Evolutionary conservation across 1,139 yeast genomes (phyloP).

Genomic region (Saccharomyces uvarum): DNA sequence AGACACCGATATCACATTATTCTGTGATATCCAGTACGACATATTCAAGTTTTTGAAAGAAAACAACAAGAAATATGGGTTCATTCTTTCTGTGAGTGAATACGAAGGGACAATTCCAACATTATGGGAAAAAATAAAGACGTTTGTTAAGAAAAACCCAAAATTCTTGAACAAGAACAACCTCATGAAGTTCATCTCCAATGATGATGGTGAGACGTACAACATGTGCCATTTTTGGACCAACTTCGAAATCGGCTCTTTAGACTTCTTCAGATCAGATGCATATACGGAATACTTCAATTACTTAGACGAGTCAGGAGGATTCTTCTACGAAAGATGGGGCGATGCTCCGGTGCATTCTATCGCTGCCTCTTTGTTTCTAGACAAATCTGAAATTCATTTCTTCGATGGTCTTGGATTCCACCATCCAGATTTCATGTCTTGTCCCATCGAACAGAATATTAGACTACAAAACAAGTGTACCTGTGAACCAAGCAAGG

Average conservation of each 20-base stretch:
- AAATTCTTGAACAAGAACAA: conserved; percentile 59
- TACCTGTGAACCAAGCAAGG: conserved; percentile 50
- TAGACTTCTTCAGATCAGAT: conserved; percentile 65
- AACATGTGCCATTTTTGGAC: conserved; percentile 87
- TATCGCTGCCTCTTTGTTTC: conserved; percentile 71
- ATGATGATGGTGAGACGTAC: conserved; percentile 59
- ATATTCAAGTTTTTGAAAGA: conserved; percentile 74
- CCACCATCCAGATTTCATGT: conserved; percentile 67
- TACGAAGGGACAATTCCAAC: conserved; percentile 74
- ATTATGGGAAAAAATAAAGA: conserved; percentile 69
- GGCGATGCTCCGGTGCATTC: conserved; percentile 92
- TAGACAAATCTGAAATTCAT: conserved; percentile 59
- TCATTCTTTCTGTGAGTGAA: conserved; percentile 78
- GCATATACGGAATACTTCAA: conserved; percentile 66
- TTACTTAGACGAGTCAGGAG: conserved; percentile 68
- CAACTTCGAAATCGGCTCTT: conserved; percentile 71
- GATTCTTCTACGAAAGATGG: conserved; percentile 88
- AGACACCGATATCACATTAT: conserved; percentile 74
- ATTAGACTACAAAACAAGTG: conserved; percentile 51
- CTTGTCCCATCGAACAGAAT: conserved; percentile 62
- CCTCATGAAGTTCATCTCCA: conserved; percentile 63
- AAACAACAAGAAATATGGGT: conserved; percentile 65
- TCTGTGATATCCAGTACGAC: conserved; percentile 77
- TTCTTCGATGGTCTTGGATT: conserved; percentile 81
- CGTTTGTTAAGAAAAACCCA: conserved; percentile 58